Evolutionary conservation across 441 rosid genomes (phyloP).

Genomic region (Croton setiger): DNA sequence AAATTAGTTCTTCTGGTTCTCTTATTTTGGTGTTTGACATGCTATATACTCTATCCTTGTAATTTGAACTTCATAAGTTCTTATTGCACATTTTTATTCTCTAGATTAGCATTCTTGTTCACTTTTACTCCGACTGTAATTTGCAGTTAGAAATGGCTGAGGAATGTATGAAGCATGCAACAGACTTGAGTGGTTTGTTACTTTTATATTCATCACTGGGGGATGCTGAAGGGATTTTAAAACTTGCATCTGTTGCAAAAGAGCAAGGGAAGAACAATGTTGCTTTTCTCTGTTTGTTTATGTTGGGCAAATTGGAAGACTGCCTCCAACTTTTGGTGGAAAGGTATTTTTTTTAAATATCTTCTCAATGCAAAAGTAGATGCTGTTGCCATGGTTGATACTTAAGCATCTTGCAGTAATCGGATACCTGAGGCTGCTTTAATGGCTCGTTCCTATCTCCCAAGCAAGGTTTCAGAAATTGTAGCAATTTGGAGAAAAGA

Average conservation of each 20-base stretch:
- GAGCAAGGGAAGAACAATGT: conserved; percentile 96
- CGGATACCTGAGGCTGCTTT: conserved; percentile 99
- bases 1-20: not conserved
- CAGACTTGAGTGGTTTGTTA: conserved; percentile 88
- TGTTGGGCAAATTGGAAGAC: conserved; percentile 91
- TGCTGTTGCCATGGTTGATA: conserved; percentile 16
- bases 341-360: conserved; percentile 42
- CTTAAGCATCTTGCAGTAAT: conserved; percentile 57
- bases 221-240: conserved; percentile 82
- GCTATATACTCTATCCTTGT: not conserved
- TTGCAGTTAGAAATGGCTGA: conserved; percentile 94
- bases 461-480: conserved; percentile 93
- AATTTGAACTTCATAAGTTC: not conserved
- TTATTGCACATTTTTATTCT: not conserved
- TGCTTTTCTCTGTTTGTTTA: conserved; percentile 85
- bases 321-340: conserved; percentile 91
- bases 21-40: not conserved
- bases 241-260: conserved; percentile 77
- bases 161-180: conserved; percentile 87
- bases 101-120: not conserved
- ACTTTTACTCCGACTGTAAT: not conserved
- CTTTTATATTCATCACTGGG: conserved; percentile 93
- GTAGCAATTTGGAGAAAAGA: conserved; percentile 93
- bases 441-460: conserved; percentile 97
- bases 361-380: conserved; percentile 15